phyloP scores from a whole-genome alignment of 306 rosid genomes.

The Rosa multiflora region DNA sequence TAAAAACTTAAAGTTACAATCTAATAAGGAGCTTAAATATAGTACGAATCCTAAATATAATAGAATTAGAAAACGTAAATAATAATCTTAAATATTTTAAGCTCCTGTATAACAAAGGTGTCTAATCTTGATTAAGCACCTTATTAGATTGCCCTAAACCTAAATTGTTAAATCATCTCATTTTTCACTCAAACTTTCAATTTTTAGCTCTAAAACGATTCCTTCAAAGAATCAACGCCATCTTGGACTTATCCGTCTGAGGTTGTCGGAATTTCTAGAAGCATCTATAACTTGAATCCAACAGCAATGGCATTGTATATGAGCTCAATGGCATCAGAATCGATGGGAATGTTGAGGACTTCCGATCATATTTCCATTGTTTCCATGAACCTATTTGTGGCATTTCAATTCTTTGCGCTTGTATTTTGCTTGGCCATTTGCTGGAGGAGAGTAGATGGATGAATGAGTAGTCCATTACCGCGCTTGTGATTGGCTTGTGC shows the following conservation, averaged over 20 bases:
- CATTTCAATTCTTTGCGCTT: constrained; percentile 65
- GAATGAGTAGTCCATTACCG: constrained; percentile 80
- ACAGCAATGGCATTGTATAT: constrained; percentile 17
- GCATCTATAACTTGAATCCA: constrained; percentile 13
- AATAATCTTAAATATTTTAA: too few relatives aligned
- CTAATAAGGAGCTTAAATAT: too few relatives aligned
- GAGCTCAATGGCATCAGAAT: constrained; percentile 11
- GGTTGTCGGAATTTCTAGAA: background rate
- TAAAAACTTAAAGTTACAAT: too few relatives aligned
- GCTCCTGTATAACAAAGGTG: too few relatives aligned
- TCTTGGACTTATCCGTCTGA: background rate
- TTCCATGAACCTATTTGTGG: constrained; percentile 79
- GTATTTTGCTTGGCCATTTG: constrained; percentile 85
- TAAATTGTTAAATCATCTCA: background rate
- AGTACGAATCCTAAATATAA: too few relatives aligned
- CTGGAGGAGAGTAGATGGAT: constrained; percentile 87
- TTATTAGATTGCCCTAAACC: too few relatives aligned
- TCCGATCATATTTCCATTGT: constrained; percentile 83
- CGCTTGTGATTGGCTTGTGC: constrained; percentile 81
- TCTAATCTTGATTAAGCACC: too few relatives aligned
- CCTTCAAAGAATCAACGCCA: background rate
- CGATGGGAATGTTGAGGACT: constrained; percentile 32
- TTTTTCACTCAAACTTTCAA: background rate
- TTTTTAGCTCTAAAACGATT: constrained; percentile 1
- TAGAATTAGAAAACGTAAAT: too few relatives aligned